These are phyloP conservation scores for Fomitopsis pinicola DNA, from an alignment of 1,284 basidiomycete genomes.

Conservation along the genomic window DNA sequence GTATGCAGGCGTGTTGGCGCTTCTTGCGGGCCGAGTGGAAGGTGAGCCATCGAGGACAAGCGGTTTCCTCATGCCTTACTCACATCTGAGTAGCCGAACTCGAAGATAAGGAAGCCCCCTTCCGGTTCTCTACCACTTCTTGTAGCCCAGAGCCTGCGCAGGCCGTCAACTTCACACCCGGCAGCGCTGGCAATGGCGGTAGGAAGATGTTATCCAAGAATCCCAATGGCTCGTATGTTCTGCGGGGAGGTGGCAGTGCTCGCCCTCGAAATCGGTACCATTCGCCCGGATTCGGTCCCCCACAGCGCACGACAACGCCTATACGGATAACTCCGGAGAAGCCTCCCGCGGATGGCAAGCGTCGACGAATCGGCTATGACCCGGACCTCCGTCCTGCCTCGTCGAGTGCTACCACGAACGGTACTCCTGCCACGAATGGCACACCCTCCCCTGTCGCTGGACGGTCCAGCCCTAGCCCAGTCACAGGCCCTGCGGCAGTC, in stretches of 20 bases:
- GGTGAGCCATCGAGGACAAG: slow-evolving; percentile 20
- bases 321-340: slow-evolving; percentile 37
- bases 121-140: slow-evolving; percentile 51
- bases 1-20: slow-evolving; percentile 49
- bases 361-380: slow-evolving; percentile 53
- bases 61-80: background rate
- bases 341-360: slow-evolving; percentile 48
- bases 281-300: slow-evolving; percentile 60
- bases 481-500: slow-evolving; percentile 3
- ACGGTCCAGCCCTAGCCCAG: slow-evolving; percentile 10
- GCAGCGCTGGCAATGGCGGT: slow-evolving; percentile 19
- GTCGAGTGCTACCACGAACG: slow-evolving; percentile 21
- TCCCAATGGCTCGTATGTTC: slow-evolving; percentile 65
- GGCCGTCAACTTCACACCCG: slow-evolving; percentile 29
- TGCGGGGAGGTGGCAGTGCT: slow-evolving; percentile 67
- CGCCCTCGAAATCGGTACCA: slow-evolving; percentile 60
- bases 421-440: slow-evolving; percentile 6
- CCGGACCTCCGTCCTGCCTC: slow-evolving; percentile 29
- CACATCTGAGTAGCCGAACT: slow-evolving; percentile 9
- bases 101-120: slow-evolving; percentile 41
- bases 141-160: slow-evolving; percentile 40
- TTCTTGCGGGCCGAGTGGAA: slow-evolving; percentile 41
- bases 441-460: slow-evolving; percentile 12
- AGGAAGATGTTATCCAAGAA: slow-evolving; percentile 57
- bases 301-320: slow-evolving; percentile 36